phyloP scores from a whole-genome alignment of 2,329 filamentous ascomycete genomes.

The Nigrograna mackinnonii region DNA sequence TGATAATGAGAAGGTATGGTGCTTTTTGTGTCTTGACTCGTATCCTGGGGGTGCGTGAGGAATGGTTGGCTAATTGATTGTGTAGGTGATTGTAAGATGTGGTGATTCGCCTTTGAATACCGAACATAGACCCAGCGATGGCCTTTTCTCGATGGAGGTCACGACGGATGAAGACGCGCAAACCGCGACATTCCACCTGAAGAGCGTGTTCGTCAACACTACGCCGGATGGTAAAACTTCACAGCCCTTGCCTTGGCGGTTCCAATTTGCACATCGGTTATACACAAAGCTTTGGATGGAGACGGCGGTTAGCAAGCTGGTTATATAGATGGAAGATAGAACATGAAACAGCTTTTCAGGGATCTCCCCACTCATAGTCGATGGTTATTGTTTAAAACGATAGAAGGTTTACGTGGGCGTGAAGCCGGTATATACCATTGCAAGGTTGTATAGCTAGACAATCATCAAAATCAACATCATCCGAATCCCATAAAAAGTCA shows the following conservation, averaged over 20 bases:
- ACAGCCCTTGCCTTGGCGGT: conserved; percentile 28
- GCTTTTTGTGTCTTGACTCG: no score
- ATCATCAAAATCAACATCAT: no score
- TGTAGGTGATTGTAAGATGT: conserved; percentile 41
- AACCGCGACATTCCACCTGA: conserved; percentile 42
- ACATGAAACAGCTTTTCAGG: no score
- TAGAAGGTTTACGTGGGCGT: no score
- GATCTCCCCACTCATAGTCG: no score
- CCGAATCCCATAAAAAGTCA: no score
- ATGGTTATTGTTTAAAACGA: no score
- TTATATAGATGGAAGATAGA: conserved; percentile 30
- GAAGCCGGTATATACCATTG: no score
- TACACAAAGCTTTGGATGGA: conserved; percentile 48
- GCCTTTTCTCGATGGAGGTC: conserved; percentile 45
- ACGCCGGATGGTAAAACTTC: conserved; percentile 35
- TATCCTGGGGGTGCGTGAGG: neutral
- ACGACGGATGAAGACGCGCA: conserved; percentile 37
- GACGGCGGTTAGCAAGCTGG: conserved; percentile 40
- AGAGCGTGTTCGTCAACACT: conserved; percentile 44
- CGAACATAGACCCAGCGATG: conserved; percentile 34
- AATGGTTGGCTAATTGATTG: conserved; percentile 10
- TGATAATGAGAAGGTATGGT: conserved; percentile 37
- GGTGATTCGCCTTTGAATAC: conserved; percentile 39
- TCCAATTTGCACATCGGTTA: conserved; percentile 36
- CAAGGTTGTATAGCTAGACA: no score